Conservation (phyloP, 225 moss, liverwort and hornwort genomes). For the Sphagnum contortum region DNA sequence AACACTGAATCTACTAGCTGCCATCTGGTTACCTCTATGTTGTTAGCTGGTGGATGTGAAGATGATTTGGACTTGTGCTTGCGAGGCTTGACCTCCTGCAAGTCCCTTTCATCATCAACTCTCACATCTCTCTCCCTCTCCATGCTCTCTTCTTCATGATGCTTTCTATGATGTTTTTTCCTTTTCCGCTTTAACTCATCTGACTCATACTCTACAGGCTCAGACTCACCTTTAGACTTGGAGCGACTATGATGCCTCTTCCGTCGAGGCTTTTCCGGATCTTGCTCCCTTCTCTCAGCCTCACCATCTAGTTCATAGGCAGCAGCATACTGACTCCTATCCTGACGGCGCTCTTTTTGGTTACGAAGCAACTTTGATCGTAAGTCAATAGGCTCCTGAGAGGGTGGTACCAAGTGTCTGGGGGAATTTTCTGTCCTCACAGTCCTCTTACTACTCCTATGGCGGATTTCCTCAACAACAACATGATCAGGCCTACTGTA, state of each 20-base stretch:
- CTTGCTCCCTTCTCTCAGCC: conserved; percentile 32
- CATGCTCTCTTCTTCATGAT: conserved; percentile 35
- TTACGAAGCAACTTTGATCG: conserved; percentile 49
- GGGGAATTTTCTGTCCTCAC: conserved; percentile 20
- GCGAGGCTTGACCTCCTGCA: conserved; percentile 16
- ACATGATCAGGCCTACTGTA: conserved; percentile 34
- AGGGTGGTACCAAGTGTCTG: conserved; percentile 20
- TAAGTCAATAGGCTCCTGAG: conserved; percentile 37
- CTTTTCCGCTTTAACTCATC: conserved; percentile 71
- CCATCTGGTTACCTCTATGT: conserved; percentile 51
- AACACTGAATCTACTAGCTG: conserved; percentile 46
- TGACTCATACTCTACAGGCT: conserved; percentile 39
- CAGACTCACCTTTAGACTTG: conserved; percentile 66
- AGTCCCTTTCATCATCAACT: conserved; percentile 23
- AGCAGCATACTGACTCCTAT: conserved; percentile 30
- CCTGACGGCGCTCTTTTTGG: conserved; percentile 46
- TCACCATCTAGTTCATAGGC: conserved; percentile 35
- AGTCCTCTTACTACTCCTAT: conserved; percentile 45
- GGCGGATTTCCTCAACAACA: conserved; percentile 49
- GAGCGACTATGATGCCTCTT: conserved; percentile 72
- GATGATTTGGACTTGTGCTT: conserved; percentile 39
- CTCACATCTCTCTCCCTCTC: conserved; percentile 40
- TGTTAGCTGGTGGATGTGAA: conserved; percentile 24
- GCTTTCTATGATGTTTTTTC: conserved; percentile 74
- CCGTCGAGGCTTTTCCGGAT: conserved; percentile 48